Base-by-base conservation (phyloP, 2,329 filamentous ascomycete genomes). In the Harringtonia aguacate region DNA sequence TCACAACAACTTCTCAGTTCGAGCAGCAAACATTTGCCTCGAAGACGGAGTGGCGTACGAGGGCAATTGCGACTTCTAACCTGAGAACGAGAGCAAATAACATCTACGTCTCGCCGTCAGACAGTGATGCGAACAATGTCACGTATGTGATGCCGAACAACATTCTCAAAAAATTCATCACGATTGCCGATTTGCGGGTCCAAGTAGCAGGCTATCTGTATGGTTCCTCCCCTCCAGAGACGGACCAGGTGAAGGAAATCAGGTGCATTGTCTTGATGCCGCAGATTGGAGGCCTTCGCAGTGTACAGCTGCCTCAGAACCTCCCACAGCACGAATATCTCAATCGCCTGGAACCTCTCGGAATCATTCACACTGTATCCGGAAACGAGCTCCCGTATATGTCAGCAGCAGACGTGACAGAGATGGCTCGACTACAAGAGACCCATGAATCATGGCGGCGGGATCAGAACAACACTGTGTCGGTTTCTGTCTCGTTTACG, bases 61-160 rank as follows among this genome's bases (percentile, higher is more conserved):
- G 94, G 53, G 92, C 92, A 28, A 95, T 98, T 58, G 94, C 92
- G 9, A 95, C 92, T 3, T 94, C 89, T 21, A 98, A 98, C 62
- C 69, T 98, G 51, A 83, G 90, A 37, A 95, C 89, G 39, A 76
- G 92, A 52, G 79, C 92, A 40, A 98, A 97, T 74, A 95, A 98
- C 65, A 95, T 98, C 57, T 98, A 97, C 63, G 94, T 98, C 54
- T 95, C 92, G 8, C 92, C 89, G 0, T 88, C 95, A 43, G 92
- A 97, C 59, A 85, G 90, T 52, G 85, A 88, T 43, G 78, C 92
- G 51, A 88, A 95, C 48, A 86, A 89, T 56, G 84, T 86, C 58
- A 98, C 90, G 1, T 98, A 97, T 57, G 86, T 98, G 56, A 95
- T 98, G 86, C 92, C 92, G 1, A 98, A 97, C 77, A 98, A 98